Evolutionary conservation across 805 yeast species (phyloP).

Genomic region (Candida krabiensis): DNA sequence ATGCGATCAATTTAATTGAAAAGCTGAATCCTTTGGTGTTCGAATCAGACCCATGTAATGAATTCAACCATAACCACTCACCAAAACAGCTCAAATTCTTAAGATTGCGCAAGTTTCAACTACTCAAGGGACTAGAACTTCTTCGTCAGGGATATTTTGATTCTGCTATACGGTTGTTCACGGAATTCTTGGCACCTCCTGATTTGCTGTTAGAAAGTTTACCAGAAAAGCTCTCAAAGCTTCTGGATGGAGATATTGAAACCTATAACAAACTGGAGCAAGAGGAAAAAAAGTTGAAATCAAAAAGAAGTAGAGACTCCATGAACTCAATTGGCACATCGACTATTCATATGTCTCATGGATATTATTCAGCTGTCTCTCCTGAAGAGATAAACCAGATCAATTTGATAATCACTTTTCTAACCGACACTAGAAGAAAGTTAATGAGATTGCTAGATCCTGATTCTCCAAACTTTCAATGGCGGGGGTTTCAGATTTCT

Average conservation of each 20-base stretch:
- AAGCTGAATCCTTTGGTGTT: slow-evolving; percentile 29
- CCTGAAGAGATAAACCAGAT: slow-evolving; percentile 37
- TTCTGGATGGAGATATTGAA: slow-evolving; percentile 8
- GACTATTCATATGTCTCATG: not conserved
- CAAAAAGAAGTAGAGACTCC: slow-evolving; percentile 11
- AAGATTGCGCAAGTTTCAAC: slow-evolving; percentile 43
- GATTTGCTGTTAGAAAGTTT: slow-evolving; percentile 46
- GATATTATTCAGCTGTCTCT: not conserved
- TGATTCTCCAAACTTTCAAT: slow-evolving; percentile 34
- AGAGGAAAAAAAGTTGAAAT: not conserved
- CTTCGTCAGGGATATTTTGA: slow-evolving; percentile 33
- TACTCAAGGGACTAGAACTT: slow-evolving; percentile 36
- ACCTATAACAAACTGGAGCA: not conserved
- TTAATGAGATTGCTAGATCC: slow-evolving; percentile 41
- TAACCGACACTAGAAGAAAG: slow-evolving; percentile 55
- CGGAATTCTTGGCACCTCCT: slow-evolving; percentile 61
- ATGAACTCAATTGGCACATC: slow-evolving; percentile 4
- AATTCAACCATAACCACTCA: slow-evolving; percentile 16
- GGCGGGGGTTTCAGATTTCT: slow-evolving; percentile 47
- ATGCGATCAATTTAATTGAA: slow-evolving; percentile 45
- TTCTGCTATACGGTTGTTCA: slow-evolving; percentile 44
- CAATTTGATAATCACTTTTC: slow-evolving; percentile 42
- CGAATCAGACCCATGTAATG: slow-evolving; percentile 4
- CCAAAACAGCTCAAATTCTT: slow-evolving; percentile 32
- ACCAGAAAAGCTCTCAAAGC: slow-evolving; percentile 33